phyloP scores from a whole-genome alignment of 352 stramenopile species.

The Phytophthora parvispora region DNA sequence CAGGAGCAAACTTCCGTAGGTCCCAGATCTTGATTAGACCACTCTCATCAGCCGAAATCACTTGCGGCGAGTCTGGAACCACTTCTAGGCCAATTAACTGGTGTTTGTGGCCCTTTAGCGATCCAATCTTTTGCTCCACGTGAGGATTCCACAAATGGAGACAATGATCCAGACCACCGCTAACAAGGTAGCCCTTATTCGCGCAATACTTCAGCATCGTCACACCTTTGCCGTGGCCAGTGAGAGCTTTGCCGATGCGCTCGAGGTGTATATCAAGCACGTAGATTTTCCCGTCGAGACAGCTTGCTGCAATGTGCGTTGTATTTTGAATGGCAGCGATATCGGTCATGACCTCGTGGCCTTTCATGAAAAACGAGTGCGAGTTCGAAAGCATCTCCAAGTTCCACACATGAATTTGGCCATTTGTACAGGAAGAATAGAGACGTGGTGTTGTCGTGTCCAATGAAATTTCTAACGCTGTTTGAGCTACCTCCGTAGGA shows the following conservation, averaged over 20 bases:
- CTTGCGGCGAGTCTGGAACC: slow-evolving; percentile 47
- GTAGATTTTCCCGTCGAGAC: slow-evolving; percentile 68
- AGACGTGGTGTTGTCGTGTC: slow-evolving; percentile 14
- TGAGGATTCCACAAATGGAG: slow-evolving; percentile 75
- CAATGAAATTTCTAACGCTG: slow-evolving; percentile 35
- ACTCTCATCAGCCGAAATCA: slow-evolving; percentile 65
- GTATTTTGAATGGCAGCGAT: slow-evolving; percentile 49
- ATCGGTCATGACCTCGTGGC: slow-evolving; percentile 47
- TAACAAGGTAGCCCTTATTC: slow-evolving; percentile 66
- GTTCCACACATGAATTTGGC: slow-evolving; percentile 60
- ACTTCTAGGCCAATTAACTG: slow-evolving; percentile 68
- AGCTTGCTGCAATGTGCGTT: slow-evolving; percentile 43
- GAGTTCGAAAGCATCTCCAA: slow-evolving; percentile 35
- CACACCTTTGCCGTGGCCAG: slow-evolving; percentile 53
- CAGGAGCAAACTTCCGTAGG: slow-evolving; percentile 49
- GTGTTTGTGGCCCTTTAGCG: slow-evolving; percentile 47
- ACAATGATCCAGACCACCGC: slow-evolving; percentile 59
- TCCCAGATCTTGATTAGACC: slow-evolving; percentile 62
- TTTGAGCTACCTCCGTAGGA: slow-evolving; percentile 47
- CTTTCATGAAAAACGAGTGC: slow-evolving; percentile 52
- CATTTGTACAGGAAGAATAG: slow-evolving; percentile 50
- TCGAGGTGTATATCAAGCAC: slow-evolving; percentile 54
- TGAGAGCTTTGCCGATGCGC: slow-evolving; percentile 39
- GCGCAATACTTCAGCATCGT: slow-evolving; percentile 55
- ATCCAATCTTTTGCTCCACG: slow-evolving; percentile 64